A percentile compares a stretch with the other conserved stretches of the same genome.
Conservation (phyloP, 345 rosid species). For the Syzygium oleosum region DNA sequence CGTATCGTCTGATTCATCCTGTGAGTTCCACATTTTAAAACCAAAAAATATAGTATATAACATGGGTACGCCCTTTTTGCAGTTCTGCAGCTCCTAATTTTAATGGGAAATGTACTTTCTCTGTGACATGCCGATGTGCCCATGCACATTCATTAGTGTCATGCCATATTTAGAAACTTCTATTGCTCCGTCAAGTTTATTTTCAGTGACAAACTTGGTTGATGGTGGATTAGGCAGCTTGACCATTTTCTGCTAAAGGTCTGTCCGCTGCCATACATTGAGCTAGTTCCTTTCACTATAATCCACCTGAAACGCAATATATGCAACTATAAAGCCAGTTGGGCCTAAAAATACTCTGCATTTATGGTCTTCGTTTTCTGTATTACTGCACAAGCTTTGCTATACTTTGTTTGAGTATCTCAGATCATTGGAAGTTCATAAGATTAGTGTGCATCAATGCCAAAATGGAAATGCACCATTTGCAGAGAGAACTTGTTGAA, state of each 20-base stretch:
- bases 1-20: background rate
- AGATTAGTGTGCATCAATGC: background rate
- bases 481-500: background rate
- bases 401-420: background rate
- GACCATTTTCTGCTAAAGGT: background rate
- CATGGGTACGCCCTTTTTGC: background rate
- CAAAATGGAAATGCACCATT: background rate
- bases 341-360: background rate
- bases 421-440: background rate
- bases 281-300: background rate
- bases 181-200: background rate
- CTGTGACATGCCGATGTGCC: background rate
- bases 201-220: background rate
- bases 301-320: background rate
- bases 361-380: background rate
- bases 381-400: background rate
- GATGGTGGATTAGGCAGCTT: background rate
- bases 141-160: background rate
- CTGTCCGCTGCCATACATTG: background rate
- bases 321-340: background rate
- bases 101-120: background rate
- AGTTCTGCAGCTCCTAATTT: background rate
- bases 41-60: background rate
- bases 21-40: background rate
- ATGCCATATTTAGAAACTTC: background rate